These are phyloP conservation scores for Chenopodium formosanum DNA, from an alignment of 148 eudicot species.

Conservation along the genomic window DNA sequence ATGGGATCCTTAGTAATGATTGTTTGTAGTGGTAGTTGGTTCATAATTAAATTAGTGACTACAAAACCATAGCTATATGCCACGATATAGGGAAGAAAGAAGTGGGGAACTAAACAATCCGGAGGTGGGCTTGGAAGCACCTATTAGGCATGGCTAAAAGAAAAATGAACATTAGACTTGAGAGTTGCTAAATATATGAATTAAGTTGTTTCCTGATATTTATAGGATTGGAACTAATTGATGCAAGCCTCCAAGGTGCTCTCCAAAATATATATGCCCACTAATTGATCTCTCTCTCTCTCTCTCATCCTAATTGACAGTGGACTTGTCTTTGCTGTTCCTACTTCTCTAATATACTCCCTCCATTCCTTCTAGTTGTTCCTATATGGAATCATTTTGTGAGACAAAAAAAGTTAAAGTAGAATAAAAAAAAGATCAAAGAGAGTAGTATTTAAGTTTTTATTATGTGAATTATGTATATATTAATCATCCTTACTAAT, in stretches of 20 bases:
- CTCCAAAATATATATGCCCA: neutral
- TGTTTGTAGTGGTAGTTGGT: neutral
- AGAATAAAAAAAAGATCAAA: too few relatives aligned
- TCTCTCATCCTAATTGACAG: too few relatives aligned
- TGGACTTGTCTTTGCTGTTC: neutral
- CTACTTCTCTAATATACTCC: neutral
- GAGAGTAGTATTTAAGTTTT: neutral
- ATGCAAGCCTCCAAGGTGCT: neutral
- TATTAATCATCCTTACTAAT: constrained; percentile 36
- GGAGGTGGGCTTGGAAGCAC: too few relatives aligned
- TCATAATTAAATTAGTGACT: neutral
- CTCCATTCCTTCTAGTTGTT: too few relatives aligned
- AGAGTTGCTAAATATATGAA: neutral
- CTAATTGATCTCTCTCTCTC: neutral
- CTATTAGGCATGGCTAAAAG: neutral
- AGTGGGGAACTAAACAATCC: neutral
- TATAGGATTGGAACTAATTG: neutral
- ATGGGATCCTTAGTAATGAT: neutral
- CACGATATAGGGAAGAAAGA: neutral
- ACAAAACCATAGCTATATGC: neutral
- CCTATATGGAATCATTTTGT: too few relatives aligned
- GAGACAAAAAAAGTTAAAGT: too few relatives aligned
- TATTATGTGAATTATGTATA: neutral
- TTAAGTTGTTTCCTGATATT: neutral
- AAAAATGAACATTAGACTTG: neutral